Evolutionary conservation across 2,329 filamentous ascomycete species (phyloP).

Genomic region (Verticillium isaacii): DNA sequence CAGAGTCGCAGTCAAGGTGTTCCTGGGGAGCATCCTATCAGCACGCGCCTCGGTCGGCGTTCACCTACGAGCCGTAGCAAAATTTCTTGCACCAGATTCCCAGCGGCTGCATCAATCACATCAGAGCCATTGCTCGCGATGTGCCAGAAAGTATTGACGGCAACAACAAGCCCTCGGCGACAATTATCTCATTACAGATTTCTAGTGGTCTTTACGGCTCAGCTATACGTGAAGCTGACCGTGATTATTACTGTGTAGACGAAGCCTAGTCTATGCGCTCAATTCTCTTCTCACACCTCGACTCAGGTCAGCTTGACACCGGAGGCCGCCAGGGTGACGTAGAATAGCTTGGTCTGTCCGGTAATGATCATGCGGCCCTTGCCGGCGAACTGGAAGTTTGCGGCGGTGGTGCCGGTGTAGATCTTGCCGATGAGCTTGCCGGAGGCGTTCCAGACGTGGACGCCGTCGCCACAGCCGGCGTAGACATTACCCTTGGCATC

Average conservation of each 20-base stretch:
- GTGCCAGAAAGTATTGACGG: too few species aligned
- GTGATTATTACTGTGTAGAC: background rate
- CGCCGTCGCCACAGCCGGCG: constrained; percentile 41
- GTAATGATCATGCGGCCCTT: constrained; percentile 28
- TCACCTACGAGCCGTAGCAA: too few species aligned
- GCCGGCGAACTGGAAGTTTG: constrained; percentile 41
- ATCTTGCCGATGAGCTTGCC: constrained; percentile 53
- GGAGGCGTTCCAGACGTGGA: constrained; percentile 41
- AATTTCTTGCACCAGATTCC: too few species aligned
- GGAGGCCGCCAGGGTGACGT: constrained; percentile 20
- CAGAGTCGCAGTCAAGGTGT: too few species aligned
- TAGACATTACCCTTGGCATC: constrained; percentile 53
- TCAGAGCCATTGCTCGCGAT: too few species aligned
- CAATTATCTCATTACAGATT: background rate
- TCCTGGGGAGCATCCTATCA: too few species aligned
- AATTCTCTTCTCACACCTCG: background rate
- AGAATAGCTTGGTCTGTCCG: constrained; percentile 28
- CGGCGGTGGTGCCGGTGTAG: constrained; percentile 36
- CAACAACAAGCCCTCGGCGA: too few species aligned
- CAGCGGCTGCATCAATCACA: too few species aligned
- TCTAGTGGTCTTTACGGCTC: background rate
- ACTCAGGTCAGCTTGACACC: constrained; percentile 1
- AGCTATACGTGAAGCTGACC: background rate
- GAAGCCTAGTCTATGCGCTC: background rate
- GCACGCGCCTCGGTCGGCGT: too few species aligned